phyloP scores from a whole-genome alignment of 176 grass and related monocot species.

The Saccharum officinarum region DNA sequence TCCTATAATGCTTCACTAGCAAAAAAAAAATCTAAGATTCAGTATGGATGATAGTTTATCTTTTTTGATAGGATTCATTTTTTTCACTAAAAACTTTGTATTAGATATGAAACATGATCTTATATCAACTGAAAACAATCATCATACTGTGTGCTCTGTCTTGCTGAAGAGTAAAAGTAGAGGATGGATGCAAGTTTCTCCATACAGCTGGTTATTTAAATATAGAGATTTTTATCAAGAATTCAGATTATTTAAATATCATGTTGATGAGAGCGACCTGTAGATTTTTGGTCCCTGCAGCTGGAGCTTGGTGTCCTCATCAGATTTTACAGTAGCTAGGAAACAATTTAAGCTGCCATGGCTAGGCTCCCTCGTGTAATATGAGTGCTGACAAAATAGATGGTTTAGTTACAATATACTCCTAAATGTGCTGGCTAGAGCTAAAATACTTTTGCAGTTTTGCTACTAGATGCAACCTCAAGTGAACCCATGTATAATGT shows the following conservation, averaged over 20 bases:
- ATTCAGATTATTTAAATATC: not conserved
- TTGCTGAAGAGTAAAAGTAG: not conserved
- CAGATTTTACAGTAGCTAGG: not conserved
- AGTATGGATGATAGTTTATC: not conserved
- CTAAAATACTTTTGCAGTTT: not conserved
- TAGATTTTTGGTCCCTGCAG: not conserved
- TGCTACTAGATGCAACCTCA: not conserved
- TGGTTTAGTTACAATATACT: not conserved
- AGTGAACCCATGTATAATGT: not conserved
- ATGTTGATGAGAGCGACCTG: not conserved
- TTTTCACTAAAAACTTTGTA: not conserved
- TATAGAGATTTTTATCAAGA: not conserved
- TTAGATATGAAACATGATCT: not conserved
- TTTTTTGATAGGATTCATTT: conserved; percentile 22
- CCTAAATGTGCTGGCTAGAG: not conserved
- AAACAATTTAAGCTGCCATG: not conserved
- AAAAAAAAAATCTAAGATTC: not conserved
- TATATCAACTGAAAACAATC: not conserved
- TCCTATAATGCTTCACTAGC: not conserved
- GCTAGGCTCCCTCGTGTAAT: not conserved
- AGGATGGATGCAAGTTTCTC: not conserved
- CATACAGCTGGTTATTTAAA: not conserved
- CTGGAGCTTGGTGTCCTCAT: not conserved
- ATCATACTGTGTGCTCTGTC: not conserved
- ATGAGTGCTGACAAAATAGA: not conserved